Base-by-base conservation (phyloP, 2,329 filamentous ascomycete species). In the Onygenales sp. region DNA sequence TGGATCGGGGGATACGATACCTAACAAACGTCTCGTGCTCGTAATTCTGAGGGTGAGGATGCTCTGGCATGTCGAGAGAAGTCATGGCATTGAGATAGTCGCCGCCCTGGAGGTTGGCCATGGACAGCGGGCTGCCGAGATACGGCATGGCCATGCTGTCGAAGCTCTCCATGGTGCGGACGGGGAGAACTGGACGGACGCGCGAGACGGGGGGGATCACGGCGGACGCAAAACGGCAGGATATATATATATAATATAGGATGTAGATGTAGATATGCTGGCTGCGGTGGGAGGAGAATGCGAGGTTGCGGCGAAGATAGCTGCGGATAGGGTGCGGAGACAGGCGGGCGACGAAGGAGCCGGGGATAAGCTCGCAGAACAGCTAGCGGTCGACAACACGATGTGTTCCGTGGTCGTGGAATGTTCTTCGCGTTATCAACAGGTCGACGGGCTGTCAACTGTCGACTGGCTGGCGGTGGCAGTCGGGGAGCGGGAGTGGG, bases 101-200 rank as follows among this genome's bases (percentile, higher is more conserved):
- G 21, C 66, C 63, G 53, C 71, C 70, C 51, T 76, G 73, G 49
- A 78, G 71, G 65, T 77, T 75, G 48, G 77, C 73, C 57, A 82
- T 75, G 53, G 77, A 75, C 65, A 83, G 72, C 58, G 79, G 78
- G 60, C 76, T 78, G 53, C 77, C 75, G 68, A 83, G 69, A 63
- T 83, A 84, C n/a, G 79, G 78, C 80, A 84, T 82, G 66, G 77
- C 74, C 69, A 79, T 77, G 59, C 78, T 78, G 66, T 82, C 79
- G 69, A 79, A 82, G 66, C 78, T 75, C 63, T 82, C 79, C 74
- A 76, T 76, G 57, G 61, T 65, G 44, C 43, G 43, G 50, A 38
- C 35, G 35, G 44, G 52, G 27, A 49, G 21, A 27, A 11, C 27
- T 31, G 35, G 49, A 32, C 44, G 43, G 51, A 31, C 42, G 42